Evolutionary conservation across 2,329 filamentous ascomycete species (phyloP).

Genomic region (Colletotrichum tofieldiae): DNA sequence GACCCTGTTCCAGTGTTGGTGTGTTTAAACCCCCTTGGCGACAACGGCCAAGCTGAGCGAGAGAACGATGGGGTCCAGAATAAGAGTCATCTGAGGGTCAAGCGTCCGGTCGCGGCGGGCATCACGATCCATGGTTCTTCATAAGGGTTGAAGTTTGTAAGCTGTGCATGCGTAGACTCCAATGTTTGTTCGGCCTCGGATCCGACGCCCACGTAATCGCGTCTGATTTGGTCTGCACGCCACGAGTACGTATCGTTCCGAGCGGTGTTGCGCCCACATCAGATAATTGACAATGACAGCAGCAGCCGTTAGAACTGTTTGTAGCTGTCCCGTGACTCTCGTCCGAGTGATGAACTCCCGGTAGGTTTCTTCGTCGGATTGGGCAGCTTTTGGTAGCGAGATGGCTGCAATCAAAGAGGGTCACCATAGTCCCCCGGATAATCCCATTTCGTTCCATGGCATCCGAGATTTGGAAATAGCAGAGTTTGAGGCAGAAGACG

Average conservation of each 20-base stretch:
- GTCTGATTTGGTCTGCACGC: slow-evolving; percentile 18
- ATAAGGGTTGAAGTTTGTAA: slow-evolving; percentile 14
- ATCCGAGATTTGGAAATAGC: slow-evolving; percentile 17
- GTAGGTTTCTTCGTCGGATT: background rate
- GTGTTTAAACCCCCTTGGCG: slow-evolving; percentile 3
- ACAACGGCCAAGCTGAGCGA: background rate
- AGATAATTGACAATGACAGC: background rate
- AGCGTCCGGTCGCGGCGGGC: slow-evolving; percentile 19
- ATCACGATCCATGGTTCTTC: slow-evolving; percentile 10
- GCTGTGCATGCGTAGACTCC: slow-evolving; percentile 17
- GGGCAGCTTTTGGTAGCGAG: slow-evolving; percentile 19
- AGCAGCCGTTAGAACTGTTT: background rate
- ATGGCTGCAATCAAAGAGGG: slow-evolving; percentile 32
- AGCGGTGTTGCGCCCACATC: slow-evolving; percentile 7
- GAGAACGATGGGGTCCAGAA: background rate
- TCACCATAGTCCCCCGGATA: slow-evolving; percentile 6
- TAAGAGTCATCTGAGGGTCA: slow-evolving; percentile 1
- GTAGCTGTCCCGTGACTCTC: slow-evolving; percentile 1
- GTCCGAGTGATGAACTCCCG: background rate
- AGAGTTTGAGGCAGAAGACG: slow-evolving; percentile 23
- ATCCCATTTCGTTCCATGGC: slow-evolving; percentile 10
- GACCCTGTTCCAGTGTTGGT: background rate
- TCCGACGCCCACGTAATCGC: slow-evolving; percentile 17
- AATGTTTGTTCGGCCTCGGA: slow-evolving; percentile 17
- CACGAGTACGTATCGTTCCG: background rate